Evolutionary conservation across 768 basidiomycete genomes (phyloP), one percentile per base, ranked within the genome.

Genomic region (Megacollybia marginata): DNA sequence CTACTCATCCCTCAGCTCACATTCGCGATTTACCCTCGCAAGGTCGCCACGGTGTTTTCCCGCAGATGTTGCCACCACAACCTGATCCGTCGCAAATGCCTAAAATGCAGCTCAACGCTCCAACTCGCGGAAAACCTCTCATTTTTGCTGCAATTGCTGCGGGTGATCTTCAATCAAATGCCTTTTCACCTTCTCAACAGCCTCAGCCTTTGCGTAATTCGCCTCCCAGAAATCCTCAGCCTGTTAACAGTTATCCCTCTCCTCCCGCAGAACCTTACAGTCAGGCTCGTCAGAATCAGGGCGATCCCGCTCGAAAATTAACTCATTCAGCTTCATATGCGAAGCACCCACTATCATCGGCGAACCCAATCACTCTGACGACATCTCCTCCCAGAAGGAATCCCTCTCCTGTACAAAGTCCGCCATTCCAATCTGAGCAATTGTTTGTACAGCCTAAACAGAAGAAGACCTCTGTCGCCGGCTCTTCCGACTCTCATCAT

Each of bases 61-160:
- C 38, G 38, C 38, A 15, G 38, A 40, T 8, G 18, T 40, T 18
- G 38, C 23, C 23, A 28, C 23, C 23, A 28, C 23, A 28, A 3
- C 6, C 23, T 28, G 23, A 28, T 28, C 23, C 6, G 23, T 28
- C 23, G 23, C 23, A 28, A 28, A 28, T 28, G 23, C 2, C 23
- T 28, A 28, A 28, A 40, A 44, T 15, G 50, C 62, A 48, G 48
- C 55, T 40, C 47, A 5, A 55, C 58, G 28, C 55, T 52, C 53
- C 60, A 4, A 42, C 63, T 5, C 69, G 67, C 49, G 76, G 75
- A 16, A 79, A 77, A 18, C 82, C 84, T 1, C 69, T 80, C 19
- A 86, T 87, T 32, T 86, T 86, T 49, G 62, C 80, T 6, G 79
- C 82, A 4, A 79, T 76, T 73, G 67, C 70, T 11, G 47, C 63